phyloP scores from a whole-genome alignment of 495 filamentous ascomycete genomes.

The Thozetella sp. region DNA sequence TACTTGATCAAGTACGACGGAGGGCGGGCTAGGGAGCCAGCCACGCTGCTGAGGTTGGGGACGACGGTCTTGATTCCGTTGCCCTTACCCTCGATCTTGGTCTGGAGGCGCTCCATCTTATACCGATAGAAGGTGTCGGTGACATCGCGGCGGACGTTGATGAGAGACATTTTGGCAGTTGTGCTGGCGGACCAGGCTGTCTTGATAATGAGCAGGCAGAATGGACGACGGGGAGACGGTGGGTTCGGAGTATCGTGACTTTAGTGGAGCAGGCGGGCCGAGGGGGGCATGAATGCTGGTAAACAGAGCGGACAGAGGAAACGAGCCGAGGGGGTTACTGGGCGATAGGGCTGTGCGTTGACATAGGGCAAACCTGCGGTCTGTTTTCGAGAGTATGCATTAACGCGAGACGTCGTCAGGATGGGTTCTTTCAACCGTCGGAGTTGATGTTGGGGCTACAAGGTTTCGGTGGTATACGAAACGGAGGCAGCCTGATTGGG shows the following conservation, averaged over 20 bases:
- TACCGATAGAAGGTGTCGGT: conserved; percentile 99
- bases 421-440: conserved; percentile 72
- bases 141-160: conserved; percentile 99
- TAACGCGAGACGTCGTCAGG: conserved; percentile 46
- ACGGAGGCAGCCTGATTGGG: conserved; percentile 90
- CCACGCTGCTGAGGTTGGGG: conserved; percentile 95
- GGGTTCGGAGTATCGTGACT: conserved; percentile 9
- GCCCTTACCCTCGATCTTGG: conserved; percentile 99
- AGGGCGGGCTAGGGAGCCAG: conserved; percentile 87
- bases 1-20: conserved; percentile 98
- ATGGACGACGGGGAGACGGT: conserved; percentile 11
- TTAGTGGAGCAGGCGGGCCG: conserved; percentile 25
- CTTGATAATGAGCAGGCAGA: conserved; percentile 15
- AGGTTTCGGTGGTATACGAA: conserved; percentile 88
- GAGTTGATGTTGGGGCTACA: conserved; percentile 80
- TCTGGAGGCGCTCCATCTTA: conserved; percentile 98
- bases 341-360: conserved; percentile 46
- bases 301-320: conserved; percentile 18
- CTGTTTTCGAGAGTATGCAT: conserved; percentile 51
- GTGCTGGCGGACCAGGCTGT: conserved; percentile 25
- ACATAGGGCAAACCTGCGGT: conserved; percentile 49
- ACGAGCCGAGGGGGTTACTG: conserved; percentile 41
- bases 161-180: conserved; percentile 59
- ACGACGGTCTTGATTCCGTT: conserved; percentile 98
- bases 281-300: conserved; percentile 13